phyloP scores from a whole-genome alignment of 805 yeast genomes.

The Yarrowia sp. region DNA sequence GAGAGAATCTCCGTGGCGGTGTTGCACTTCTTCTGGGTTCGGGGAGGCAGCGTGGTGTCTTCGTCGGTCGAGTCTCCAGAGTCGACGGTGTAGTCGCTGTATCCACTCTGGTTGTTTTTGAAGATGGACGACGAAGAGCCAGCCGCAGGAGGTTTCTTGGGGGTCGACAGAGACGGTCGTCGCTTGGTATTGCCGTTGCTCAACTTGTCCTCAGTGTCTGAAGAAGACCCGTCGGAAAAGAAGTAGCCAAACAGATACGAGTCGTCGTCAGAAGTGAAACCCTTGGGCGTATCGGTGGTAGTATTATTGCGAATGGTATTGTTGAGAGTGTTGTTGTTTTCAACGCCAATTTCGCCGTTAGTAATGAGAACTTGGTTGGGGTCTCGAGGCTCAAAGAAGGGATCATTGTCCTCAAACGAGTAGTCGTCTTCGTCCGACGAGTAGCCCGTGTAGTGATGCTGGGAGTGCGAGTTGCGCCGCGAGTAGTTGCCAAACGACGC shows the following conservation, averaged over 20 bases:
- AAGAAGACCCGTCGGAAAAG: conserved; percentile 33
- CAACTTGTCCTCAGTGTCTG: conserved; percentile 18
- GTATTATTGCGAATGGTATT: conserved; percentile 15
- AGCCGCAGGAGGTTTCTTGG: conserved; percentile 33
- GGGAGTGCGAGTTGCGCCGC: conserved; percentile 28
- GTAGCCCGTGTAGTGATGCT: conserved; percentile 33
- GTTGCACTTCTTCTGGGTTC: conserved; percentile 46
- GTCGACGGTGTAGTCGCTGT: conserved; percentile 42
- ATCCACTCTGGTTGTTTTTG: conserved; percentile 17
- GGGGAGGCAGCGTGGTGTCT: conserved; percentile 81
- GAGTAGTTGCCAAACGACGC: conserved; percentile 37
- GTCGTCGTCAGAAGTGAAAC: conserved; percentile 29
- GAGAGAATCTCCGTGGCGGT: conserved; percentile 90
- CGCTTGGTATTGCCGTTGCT: conserved; percentile 5
- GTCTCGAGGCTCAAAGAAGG: conserved; percentile 38
- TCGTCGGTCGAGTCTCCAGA: conserved; percentile 95
- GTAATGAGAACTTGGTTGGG: conserved; percentile 39
- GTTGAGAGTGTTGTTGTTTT: conserved; percentile 22
- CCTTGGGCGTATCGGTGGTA: conserved; percentile 8
- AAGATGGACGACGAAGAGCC: conserved; percentile 35
- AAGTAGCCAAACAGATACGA: conserved; percentile 37
- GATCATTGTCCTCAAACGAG: conserved; percentile 37
- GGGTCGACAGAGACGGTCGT: conserved; percentile 10
- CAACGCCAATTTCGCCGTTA: conserved; percentile 37
- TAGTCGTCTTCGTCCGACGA: conserved; percentile 37